These are phyloP conservation scores for Gynandropsis gynandra DNA, from an alignment of 345 rosid genomes.

Conservation along the genomic window DNA sequence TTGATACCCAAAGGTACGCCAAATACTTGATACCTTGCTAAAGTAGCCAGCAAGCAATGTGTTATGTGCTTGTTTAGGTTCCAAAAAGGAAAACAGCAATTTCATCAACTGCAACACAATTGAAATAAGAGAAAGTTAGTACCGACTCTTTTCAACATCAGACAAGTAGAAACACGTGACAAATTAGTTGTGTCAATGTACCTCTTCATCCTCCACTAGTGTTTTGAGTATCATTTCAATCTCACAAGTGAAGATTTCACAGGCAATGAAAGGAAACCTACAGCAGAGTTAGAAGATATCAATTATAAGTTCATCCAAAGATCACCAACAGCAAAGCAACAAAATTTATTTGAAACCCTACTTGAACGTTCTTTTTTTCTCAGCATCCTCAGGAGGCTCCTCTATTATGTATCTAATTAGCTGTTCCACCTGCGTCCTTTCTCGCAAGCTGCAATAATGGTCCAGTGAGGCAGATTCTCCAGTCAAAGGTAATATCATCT, in stretches of 20 bases:
- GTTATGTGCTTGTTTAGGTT: conserved; percentile 51
- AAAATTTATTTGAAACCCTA: conserved; percentile 29
- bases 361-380: conserved; percentile 67
- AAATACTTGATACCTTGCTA: conserved; percentile 61
- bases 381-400: conserved; percentile 69
- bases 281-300: conserved; percentile 5
- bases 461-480: conserved; percentile 4
- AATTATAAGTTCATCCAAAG: conserved; percentile 13
- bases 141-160: conserved; percentile 1
- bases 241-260: conserved; percentile 91
- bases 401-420: conserved; percentile 69
- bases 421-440: conserved; percentile 70
- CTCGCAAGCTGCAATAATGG: conserved; percentile 58
- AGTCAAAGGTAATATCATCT: conserved; percentile 6
- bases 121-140: conserved; percentile 22
- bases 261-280: conserved; percentile 89
- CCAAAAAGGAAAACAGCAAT: conserved; percentile 77
- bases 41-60: conserved; percentile 80
- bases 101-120: conserved; percentile 62
- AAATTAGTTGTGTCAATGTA: conserved; percentile 22
- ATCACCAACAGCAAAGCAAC: conserved; percentile 4
- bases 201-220: conserved; percentile 91
- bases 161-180: conserved; percentile 5
- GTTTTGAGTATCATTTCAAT: conserved; percentile 86
- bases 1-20: conserved; percentile 11